Percentiles rank a stretch among this genome's conserved stretches.
Conservation (phyloP, 2,329 filamentous ascomycete genomes). For the Trichoderma polysporum region DNA sequence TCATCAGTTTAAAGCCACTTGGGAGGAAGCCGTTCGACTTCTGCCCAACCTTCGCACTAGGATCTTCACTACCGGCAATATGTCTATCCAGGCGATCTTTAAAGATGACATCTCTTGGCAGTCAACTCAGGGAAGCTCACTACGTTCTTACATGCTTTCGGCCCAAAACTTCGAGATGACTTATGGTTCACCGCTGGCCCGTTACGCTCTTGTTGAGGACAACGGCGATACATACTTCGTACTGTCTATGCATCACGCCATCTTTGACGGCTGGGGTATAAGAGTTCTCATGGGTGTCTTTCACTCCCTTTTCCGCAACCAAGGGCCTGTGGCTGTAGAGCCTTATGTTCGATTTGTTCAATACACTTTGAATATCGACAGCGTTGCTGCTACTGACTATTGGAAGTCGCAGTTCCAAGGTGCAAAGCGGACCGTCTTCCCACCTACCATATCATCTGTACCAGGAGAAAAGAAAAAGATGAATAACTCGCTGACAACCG, state of each 20-base stretch:
- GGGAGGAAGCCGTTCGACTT: conserved; percentile 23
- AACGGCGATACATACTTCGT: conserved; percentile 15
- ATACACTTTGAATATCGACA: conserved; percentile 7
- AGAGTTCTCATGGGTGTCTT: not conserved
- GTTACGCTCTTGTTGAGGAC: conserved; percentile 12
- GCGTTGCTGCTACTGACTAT: conserved; percentile 10
- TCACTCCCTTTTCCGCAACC: not conserved
- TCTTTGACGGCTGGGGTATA: conserved; percentile 26
- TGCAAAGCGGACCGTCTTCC: conserved; percentile 20
- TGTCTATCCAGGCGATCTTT: conserved; percentile 21
- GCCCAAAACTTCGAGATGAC: not conserved
- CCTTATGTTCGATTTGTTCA: conserved; percentile 15
- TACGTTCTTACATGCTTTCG: conserved; percentile 5
- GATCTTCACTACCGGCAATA: conserved; percentile 20
- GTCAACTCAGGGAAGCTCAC: not conserved
- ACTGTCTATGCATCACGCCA: conserved; percentile 24
- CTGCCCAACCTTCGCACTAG: conserved; percentile 26
- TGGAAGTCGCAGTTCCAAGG: conserved; percentile 22
- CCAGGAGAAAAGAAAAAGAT: not conserved
- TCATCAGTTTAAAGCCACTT: conserved; percentile 21
- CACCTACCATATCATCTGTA: not conserved
- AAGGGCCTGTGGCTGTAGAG: not conserved
- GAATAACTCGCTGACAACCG: not conserved
- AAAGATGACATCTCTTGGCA: conserved; percentile 18
- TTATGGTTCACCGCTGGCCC: not conserved